Evolutionary conservation across 257 asterid species (phyloP).

Genomic region (Gardenia jasminoides): DNA sequence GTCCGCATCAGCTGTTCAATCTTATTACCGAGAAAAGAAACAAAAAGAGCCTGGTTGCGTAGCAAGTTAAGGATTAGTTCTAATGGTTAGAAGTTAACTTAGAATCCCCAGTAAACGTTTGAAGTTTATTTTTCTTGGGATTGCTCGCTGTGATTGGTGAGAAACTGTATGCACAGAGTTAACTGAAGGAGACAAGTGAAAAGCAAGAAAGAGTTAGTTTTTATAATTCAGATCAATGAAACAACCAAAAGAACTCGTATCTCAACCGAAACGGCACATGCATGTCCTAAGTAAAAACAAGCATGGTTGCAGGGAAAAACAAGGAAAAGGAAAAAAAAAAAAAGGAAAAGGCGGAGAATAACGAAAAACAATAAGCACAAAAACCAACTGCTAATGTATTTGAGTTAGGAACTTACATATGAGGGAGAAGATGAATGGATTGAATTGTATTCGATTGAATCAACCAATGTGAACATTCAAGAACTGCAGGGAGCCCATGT

Average conservation of each 20-base stretch:
- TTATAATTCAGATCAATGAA: not conserved
- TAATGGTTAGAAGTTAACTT: not conserved
- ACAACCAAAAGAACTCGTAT: not conserved
- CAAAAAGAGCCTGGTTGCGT: not conserved
- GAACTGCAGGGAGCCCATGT: not conserved
- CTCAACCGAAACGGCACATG: not conserved
- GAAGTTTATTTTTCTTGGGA: not conserved
- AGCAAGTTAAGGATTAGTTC: not conserved
- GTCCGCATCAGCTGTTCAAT: not conserved
- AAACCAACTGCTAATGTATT: not conserved
- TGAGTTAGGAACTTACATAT: conserved; percentile 5
- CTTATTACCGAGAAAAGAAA: not conserved
- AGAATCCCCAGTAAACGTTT: not conserved
- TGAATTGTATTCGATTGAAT: not conserved
- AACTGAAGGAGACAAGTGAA: not conserved
- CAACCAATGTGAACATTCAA: conserved; percentile 9
- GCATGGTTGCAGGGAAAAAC: too few relatives aligned
- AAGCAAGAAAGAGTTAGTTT: not conserved
- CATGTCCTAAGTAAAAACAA: not conserved
- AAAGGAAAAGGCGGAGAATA: not conserved
- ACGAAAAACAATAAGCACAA: not conserved
- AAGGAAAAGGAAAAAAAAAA: not conserved
- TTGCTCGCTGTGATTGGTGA: not conserved
- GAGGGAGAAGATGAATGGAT: not conserved
- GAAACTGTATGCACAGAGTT: not conserved